Percentiles rank a stretch among this genome's conserved stretches.
Evolutionary conservation across 176 grass and related monocot species (phyloP).

Genomic region (Stipa capillata): DNA sequence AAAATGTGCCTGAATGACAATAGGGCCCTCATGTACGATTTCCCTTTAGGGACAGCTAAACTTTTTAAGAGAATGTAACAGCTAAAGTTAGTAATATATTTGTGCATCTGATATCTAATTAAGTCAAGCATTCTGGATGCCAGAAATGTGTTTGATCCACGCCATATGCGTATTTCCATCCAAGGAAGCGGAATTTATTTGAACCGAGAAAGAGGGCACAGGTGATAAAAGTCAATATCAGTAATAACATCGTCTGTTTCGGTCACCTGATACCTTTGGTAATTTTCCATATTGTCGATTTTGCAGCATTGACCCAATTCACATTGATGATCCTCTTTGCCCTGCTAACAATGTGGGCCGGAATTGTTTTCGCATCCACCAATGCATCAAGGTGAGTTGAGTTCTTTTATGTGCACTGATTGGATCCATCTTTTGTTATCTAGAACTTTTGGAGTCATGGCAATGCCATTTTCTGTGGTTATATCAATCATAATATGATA

Average conservation of each 20-base stretch:
- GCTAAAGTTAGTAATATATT: slow-evolving; percentile 5
- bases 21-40: not conserved
- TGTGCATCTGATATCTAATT: slow-evolving; percentile 2
- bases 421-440: not conserved
- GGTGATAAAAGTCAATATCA: slow-evolving; percentile 36
- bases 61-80: too few relatives aligned
- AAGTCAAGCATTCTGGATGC: slow-evolving; percentile 15
- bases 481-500: not conserved
- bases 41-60: not conserved
- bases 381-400: slow-evolving; percentile 84
- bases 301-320: slow-evolving; percentile 95
- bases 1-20: not conserved
- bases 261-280: slow-evolving; percentile 14
- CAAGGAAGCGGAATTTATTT: slow-evolving; percentile 97
- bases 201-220: slow-evolving; percentile 90
- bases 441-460: not conserved
- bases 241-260: not conserved
- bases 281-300: slow-evolving; percentile 21
- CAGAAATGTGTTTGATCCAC: slow-evolving; percentile 97
- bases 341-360: slow-evolving; percentile 89
- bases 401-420: not conserved
- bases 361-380: slow-evolving; percentile 99
- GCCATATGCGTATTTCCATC: slow-evolving; percentile 95
- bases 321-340: slow-evolving; percentile 94
- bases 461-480: not conserved